These are phyloP conservation scores for Monascus purpureus DNA, from an alignment of 495 filamentous ascomycete species.

Conservation along the genomic window DNA sequence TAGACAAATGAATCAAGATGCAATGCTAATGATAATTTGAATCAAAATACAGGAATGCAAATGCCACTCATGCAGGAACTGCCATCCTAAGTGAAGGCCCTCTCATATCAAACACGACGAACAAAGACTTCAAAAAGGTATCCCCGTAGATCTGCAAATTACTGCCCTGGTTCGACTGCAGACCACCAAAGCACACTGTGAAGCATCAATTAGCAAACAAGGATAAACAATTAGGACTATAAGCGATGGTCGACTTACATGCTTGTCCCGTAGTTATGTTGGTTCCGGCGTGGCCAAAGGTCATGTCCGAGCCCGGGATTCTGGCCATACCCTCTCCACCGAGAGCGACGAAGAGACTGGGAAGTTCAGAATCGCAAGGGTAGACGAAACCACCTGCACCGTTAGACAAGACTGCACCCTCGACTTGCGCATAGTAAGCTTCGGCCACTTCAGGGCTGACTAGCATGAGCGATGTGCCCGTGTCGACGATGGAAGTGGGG, in stretches of 20 bases:
- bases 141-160: slow-evolving; percentile 63
- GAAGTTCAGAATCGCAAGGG: slow-evolving; percentile 46
- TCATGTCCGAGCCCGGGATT: slow-evolving; percentile 52
- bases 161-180: slow-evolving; percentile 47
- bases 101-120: slow-evolving; percentile 60
- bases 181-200: slow-evolving; percentile 55
- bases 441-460: slow-evolving; percentile 45
- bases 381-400: slow-evolving; percentile 49
- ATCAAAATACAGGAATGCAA: too few relatives aligned
- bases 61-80: slow-evolving; percentile 7
- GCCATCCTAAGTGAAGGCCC: slow-evolving; percentile 31
- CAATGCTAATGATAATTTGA: too few relatives aligned
- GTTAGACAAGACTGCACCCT: slow-evolving; percentile 33
- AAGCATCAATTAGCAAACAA: background rate
- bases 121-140: slow-evolving; percentile 65
- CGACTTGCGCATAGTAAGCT: slow-evolving; percentile 49
- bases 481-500: slow-evolving; percentile 49
- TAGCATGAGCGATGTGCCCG: slow-evolving; percentile 60
- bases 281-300: slow-evolving; percentile 43
- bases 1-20: too few relatives aligned
- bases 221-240: slow-evolving; percentile 18
- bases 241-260: slow-evolving; percentile 13
- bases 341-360: slow-evolving; percentile 52
- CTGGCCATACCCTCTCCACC: slow-evolving; percentile 44
- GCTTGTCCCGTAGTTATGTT: slow-evolving; percentile 24